Base-by-base conservation (phyloP, 176 grass and related monocot species). In the Musa schizocarpa region DNA sequence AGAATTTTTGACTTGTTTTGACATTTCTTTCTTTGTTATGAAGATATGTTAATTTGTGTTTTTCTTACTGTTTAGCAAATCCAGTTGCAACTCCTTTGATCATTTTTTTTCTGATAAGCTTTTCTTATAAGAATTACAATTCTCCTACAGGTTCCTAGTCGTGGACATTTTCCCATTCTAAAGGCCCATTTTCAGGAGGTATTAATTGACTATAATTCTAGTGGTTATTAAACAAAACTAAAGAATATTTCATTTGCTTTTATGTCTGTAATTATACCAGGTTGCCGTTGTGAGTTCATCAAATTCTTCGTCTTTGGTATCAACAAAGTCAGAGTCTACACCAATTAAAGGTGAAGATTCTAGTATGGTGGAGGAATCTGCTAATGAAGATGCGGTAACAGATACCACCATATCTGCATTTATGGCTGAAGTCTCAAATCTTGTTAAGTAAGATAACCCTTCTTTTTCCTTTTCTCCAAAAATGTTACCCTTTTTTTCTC, bases 361-460 rank as follows among this genome's bases (percentile, higher is more conserved):
- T 70, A 21, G 27, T 51, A 12, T 49, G 16, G 25, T 63, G 11
- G 69, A 73, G 13, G 43, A 67, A 74, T 83, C 81, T 54, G 11
- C 53, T 74, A 27, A 3, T 21, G 63, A 82, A 74, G 74, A 72
- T 68, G 61, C 64, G 19, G 22, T 79, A 72, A 63, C 75, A 65
- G 85, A 83, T 26, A 52, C 85, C 58, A 74, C 56, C 0, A 83
- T 83, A 71, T 79, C 85, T 65, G 63, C 76, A 74, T 87, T 77
- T 71, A 83, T 87, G 71, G 81, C 66, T 80, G 85, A 87, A 74
- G 85, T 72, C 9, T 65, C 76, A 57, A 73, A 62, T 63, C 85
- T 87, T 76, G 78, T 87, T 24, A 76, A 79, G 85, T 87, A 87
- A 79, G 65, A 54, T 43, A 54, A 54, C 63, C 19, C 24, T 54